A percentile compares a stretch with the other conserved stretches of the same genome.
Conservation (phyloP, 2,329 filamentous ascomycete species). For the Hymenotorrendiella dingleyae region DNA sequence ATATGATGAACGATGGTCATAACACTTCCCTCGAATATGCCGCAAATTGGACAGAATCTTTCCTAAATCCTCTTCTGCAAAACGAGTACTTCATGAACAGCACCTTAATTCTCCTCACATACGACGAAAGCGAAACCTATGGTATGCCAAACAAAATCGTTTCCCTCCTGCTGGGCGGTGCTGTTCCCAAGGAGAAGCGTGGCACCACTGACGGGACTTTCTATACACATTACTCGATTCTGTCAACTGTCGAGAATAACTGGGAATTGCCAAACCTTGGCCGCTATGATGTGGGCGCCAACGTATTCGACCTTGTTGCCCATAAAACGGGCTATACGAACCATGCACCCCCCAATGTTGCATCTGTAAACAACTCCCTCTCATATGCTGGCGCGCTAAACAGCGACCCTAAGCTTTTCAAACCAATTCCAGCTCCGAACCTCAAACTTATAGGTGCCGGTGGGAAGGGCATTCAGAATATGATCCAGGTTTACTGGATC, state of each 20-base stretch:
- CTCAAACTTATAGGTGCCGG: slow-evolving; percentile 38
- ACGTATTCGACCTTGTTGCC: slow-evolving; percentile 30
- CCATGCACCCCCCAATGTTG: slow-evolving; percentile 27
- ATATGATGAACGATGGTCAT: slow-evolving; percentile 63
- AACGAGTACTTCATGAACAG: slow-evolving; percentile 45
- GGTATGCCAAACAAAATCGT: slow-evolving; percentile 46
- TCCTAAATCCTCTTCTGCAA: slow-evolving; percentile 47
- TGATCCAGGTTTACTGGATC: slow-evolving; percentile 17
- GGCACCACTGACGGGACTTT: slow-evolving; percentile 47
- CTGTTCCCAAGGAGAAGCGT: slow-evolving; percentile 40
- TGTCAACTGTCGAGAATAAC: slow-evolving; percentile 38
- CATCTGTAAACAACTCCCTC: slow-evolving; percentile 38
- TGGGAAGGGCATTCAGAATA: slow-evolving; percentile 34
- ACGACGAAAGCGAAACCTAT: slow-evolving; percentile 52
- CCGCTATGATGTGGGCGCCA: slow-evolving; percentile 38
- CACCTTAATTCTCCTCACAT: slow-evolving; percentile 52
- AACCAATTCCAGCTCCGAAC: slow-evolving; percentile 37
- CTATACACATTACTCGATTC: slow-evolving; percentile 41
- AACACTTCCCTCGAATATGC: slow-evolving; percentile 47
- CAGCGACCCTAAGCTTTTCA: slow-evolving; percentile 28
- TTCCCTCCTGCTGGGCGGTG: slow-evolving; percentile 48
- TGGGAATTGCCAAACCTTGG: slow-evolving; percentile 39
- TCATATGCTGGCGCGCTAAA: slow-evolving; percentile 40
- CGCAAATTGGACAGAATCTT: slow-evolving; percentile 44
- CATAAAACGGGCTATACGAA: slow-evolving; percentile 26